Conservation (phyloP, 352 stramenopile species). For the Pythium chondricola region DNA sequence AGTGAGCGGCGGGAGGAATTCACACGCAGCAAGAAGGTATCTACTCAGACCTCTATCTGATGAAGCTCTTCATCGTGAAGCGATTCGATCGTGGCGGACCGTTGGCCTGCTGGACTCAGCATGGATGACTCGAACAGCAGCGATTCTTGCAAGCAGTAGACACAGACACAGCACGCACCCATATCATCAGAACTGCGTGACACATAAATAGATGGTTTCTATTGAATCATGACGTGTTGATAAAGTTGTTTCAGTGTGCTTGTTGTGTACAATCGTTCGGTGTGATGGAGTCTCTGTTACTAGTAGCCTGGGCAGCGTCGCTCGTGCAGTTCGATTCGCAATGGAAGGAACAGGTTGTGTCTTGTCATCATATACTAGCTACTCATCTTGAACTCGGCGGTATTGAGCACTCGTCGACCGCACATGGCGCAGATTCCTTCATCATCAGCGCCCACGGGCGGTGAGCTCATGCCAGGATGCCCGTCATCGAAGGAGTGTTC, state of each 20-base stretch:
- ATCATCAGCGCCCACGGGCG: neutral
- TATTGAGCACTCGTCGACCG: conserved; percentile 53
- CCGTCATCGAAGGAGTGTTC: neutral
- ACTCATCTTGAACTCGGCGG: conserved; percentile 63
- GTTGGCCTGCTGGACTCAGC: neutral
- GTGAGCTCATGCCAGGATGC: neutral
- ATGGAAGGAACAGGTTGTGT: neutral
- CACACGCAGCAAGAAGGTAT: too few relatives aligned
- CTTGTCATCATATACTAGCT: neutral
- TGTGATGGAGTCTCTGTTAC: too few relatives aligned
- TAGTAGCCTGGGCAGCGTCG: too few relatives aligned
- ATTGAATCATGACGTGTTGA: neutral
- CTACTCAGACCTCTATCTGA: conserved; percentile 19
- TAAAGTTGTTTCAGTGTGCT: neutral
- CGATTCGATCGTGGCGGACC: conserved; percentile 1
- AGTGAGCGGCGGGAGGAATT: too few relatives aligned
- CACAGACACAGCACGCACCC: neutral
- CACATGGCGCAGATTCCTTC: conserved; percentile 65
- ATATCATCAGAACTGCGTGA: too few relatives aligned
- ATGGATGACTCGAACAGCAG: neutral
- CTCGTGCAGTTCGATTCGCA: too few relatives aligned
- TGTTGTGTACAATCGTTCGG: neutral
- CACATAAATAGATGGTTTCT: conserved; percentile 17
- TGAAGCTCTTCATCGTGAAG: conserved; percentile 16
- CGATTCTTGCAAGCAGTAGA: neutral